Conservation (phyloP, 140 eudicot species). For the Senecio squalidus region DNA sequence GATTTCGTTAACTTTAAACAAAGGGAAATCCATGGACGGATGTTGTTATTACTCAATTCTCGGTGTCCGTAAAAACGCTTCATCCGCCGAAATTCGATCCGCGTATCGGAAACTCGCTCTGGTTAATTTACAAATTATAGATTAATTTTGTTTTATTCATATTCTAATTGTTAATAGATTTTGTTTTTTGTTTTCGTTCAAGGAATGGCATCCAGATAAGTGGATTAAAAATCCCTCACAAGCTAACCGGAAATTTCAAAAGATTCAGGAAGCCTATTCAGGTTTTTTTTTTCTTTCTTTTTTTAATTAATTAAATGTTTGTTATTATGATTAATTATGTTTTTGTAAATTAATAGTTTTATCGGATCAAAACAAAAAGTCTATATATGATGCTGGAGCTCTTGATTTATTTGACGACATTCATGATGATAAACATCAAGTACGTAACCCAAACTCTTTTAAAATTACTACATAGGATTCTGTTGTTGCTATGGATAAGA, state of each 20-base stretch:
- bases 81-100: constrained; percentile 68
- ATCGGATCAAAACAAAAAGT: constrained; percentile 63
- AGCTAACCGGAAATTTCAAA: constrained; percentile 76
- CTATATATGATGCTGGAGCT: constrained; percentile 83
- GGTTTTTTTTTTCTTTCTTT: constrained; percentile 26
- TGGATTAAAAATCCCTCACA: constrained; percentile 58
- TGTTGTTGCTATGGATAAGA: no score
- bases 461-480: constrained; percentile 15
- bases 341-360: constrained; percentile 38
- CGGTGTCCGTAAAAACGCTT: constrained; percentile 63
- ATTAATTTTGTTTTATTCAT: no score
- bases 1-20: not conserved
- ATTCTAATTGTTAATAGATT: not conserved
- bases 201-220: constrained; percentile 98
- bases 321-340: not conserved
- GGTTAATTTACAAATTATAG: constrained; percentile 20
- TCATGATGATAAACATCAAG: constrained; percentile 49
- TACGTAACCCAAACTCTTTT: constrained; percentile 10
- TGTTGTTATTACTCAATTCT: constrained; percentile 74
- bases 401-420: constrained; percentile 70
- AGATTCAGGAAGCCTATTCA: constrained; percentile 83
- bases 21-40: constrained; percentile 50
- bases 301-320: not conserved
- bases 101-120: constrained; percentile 91
- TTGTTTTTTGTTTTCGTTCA: not conserved